Evolutionary conservation across 768 basidiomycete genomes (phyloP), one percentile per base, ranked within the genome.

Genomic region (Tulasnella sp.): DNA sequence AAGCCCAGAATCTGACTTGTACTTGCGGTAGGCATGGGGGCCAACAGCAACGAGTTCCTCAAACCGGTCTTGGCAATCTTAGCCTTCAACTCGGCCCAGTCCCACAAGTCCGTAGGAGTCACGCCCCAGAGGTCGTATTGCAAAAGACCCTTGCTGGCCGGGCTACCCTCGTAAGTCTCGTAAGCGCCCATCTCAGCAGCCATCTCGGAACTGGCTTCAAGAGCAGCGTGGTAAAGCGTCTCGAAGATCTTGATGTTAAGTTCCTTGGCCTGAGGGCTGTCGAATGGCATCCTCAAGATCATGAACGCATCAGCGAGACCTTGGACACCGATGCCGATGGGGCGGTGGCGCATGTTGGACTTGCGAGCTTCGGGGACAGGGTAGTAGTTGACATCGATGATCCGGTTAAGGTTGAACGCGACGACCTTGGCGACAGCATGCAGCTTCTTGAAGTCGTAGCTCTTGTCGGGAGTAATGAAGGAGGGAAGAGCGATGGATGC

Each of bases 1-100:
- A 94, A 94, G 62, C 98, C 98, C 75, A 99, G 89, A 83, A 99
- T 99, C 87, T 99, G 98, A 85, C 94, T 96, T 2, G 98, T 99
- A 34, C 96, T 97, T 1, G 98, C 98, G 42, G 98, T 99, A 1
- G 98, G 98, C 98, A 99, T 99, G n/a, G 97, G 97, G 0, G 97
- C 92, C 80, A 94, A 87, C 18, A 98, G 87, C 24, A 98, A 88
- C 40, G 97, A 97, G 87, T 99, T 99, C 81, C 96, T 87, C 78
- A 98, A 85, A 78, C 97, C 97, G 83, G 89, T 89, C 82, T 88
- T 87, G 24, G 91, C 90, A 77, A 99, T 93, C 86, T 94, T 93
- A 82, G 89, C 93, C 88, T 97, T 98, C 84, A 99, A 87, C 80
- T 88, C 85, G 0, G 89, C 84, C 98, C 98, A 99, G 84, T 99